Evolutionary conservation across 306 rosid genomes (phyloP), one percentile per base, ranked within the genome.

Genomic region (Coriaria nepalensis): DNA sequence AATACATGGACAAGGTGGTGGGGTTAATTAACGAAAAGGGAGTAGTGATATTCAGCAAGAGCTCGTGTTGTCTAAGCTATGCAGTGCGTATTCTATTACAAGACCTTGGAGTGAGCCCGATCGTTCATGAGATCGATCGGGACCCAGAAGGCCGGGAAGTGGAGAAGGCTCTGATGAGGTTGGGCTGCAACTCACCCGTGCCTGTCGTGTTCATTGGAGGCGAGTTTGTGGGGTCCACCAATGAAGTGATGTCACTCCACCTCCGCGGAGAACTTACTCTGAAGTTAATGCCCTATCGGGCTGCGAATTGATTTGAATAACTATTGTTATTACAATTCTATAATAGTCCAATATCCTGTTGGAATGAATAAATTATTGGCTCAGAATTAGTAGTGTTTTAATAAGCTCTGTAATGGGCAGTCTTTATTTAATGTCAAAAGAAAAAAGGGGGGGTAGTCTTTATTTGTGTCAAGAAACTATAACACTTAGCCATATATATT

Each of bases 171-270:
- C 80, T 92, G 2, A 5, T 40, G 52, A 78, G 75, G 85, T 9
- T 79, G 55, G 96, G 96, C 0, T 77, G 86, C 34, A 56, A 65
- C 42, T 60, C 77, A 4, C 84, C 98, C 1, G 72, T 92, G 6
- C 98, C 98, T 0, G 94, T 93, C 0, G 96, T 92, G 39, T 92
- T 92, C 94, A 92, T 92, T 7, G 96, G 78, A 32, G 98, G 98
- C 49, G 57, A 55, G 53, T 60, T 92, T 10, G 67, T 57, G 13
- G 98, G 98, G 40, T 92, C 96, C 48, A 92, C 98, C 37, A 92
- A 92, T 51, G 96, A 92, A 69, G 70, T 92, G 73, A 85, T 92
- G 98, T 92, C 98, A 13, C 87, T 81, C 44, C 98, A 92, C 77
- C 80, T 92, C 33, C 69, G 86, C 40, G 96, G 98, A 13, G 58